Conservation (phyloP, 1,284 basidiomycete species). For the Neonothopanus nambi region DNA sequence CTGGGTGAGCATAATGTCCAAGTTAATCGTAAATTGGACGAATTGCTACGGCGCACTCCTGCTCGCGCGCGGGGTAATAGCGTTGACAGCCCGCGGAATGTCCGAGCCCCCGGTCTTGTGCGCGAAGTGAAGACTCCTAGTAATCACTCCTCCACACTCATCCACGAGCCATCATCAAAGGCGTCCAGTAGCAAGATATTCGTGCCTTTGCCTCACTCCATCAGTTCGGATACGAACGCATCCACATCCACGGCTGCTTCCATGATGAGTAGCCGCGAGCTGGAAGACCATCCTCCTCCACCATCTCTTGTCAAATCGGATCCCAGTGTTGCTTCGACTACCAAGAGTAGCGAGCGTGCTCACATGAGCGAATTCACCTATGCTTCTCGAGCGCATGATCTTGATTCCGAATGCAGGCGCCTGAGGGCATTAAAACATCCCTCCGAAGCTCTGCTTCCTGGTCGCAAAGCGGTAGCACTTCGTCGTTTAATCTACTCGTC, state of each 20-base stretch:
- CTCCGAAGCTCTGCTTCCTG: constrained; percentile 10
- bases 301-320: neutral
- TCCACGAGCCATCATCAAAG: too few relatives aligned
- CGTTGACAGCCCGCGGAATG: neutral
- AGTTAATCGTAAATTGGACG: constrained; percentile 18
- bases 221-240: neutral
- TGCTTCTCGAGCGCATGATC: constrained; percentile 11
- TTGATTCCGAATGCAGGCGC: constrained; percentile 13
- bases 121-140: too few relatives aligned
- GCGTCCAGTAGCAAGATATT: too few relatives aligned
- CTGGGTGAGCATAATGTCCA: constrained; percentile 14
- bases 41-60: constrained; percentile 12
- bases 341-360: neutral
- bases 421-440: constrained; percentile 12
- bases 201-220: neutral
- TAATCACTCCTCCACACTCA: too few relatives aligned
- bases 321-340: neutral
- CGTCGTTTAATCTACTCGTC: constrained; percentile 7
- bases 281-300: too few relatives aligned
- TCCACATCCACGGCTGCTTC: neutral
- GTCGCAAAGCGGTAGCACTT: constrained; percentile 13
- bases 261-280: neutral
- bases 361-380: neutral
- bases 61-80: neutral
- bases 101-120: too few relatives aligned